These are phyloP conservation scores for Bryoglossum gracile DNA, from an alignment of 495 filamentous ascomycete genomes.

Conservation along the genomic window DNA sequence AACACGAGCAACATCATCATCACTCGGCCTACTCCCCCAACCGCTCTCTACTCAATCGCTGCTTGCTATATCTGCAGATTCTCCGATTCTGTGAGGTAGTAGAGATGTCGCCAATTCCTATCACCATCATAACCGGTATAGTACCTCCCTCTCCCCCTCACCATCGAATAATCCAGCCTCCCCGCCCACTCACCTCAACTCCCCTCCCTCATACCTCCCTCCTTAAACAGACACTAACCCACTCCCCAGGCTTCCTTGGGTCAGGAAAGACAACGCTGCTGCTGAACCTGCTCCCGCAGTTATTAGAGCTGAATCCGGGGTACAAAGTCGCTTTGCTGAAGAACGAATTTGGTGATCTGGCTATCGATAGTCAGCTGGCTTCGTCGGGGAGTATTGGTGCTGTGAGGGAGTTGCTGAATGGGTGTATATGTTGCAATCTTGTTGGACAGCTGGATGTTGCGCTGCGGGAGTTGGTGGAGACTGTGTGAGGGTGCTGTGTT, in stretches of 20 bases:
- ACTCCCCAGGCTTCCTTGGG: conserved; percentile 89
- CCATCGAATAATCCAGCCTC: not conserved
- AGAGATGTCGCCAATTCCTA: conserved; percentile 61
- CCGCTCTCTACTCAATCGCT: no score
- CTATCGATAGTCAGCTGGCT: conserved; percentile 86
- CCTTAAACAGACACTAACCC: no score
- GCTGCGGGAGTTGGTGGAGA: conserved; percentile 52
- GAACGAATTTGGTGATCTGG: conserved; percentile 95
- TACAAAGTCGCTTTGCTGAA: conserved; percentile 94
- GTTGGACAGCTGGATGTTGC: conserved; percentile 83
- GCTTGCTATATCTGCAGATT: no score
- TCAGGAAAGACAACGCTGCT: conserved; percentile 92
- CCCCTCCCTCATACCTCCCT: conserved; percentile 45
- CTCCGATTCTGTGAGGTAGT: no score
- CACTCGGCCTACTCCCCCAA: no score
- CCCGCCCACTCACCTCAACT: not conserved
- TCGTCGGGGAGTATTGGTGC: conserved; percentile 74
- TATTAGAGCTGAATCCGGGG: conserved; percentile 50
- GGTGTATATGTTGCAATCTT: conserved; percentile 98
- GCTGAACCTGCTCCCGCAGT: conserved; percentile 81
- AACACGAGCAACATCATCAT: no score
- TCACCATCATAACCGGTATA: not conserved
- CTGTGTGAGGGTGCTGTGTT: no score
- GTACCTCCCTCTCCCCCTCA: not conserved
- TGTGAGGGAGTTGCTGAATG: conserved; percentile 85